phyloP scores from a whole-genome alignment of 768 basidiomycete species.

The Hypholoma sublateritium region DNA sequence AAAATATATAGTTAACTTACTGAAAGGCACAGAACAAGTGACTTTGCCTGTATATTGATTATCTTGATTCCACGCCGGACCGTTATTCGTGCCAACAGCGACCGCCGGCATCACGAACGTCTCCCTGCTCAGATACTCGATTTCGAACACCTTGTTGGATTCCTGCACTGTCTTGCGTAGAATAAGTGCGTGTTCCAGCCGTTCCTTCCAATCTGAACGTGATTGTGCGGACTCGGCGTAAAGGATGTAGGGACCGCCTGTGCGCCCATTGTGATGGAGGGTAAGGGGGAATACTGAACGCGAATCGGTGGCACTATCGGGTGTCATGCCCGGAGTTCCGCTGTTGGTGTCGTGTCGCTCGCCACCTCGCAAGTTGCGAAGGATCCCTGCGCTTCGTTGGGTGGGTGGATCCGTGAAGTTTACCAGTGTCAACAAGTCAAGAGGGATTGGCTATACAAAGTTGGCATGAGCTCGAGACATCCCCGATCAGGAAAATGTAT shows the following conservation, averaged over 20 bases:
- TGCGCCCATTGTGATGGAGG: conserved; percentile 84
- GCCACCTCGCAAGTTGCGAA: conserved; percentile 57
- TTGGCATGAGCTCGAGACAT: conserved; percentile 9
- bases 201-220: conserved; percentile 85
- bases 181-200: conserved; percentile 85
- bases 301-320: conserved; percentile 55
- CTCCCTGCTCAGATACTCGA: conserved; percentile 85
- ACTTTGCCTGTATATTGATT: conserved; percentile 79
- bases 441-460: conserved; percentile 74
- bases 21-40: conserved; percentile 94
- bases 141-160: conserved; percentile 92
- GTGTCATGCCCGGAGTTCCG: conserved; percentile 22
- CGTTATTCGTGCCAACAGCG: conserved; percentile 37
- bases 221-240: conserved; percentile 81
- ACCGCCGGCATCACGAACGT: conserved; percentile 82
- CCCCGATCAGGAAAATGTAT: conserved; percentile 21
- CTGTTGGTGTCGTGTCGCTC: conserved; percentile 29
- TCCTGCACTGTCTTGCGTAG: conserved; percentile 87
- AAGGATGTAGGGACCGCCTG: conserved; percentile 83
- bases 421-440: conserved; percentile 85
- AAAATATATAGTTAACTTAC: conserved; percentile 36
- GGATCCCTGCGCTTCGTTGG: conserved; percentile 70
- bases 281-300: conserved; percentile 86
- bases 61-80: conserved; percentile 73
- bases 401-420: conserved; percentile 81